Percentiles rank a stretch among this genome's conserved stretches.
These are phyloP conservation scores for Xylariaceae sp. DNA, from an alignment of 2,329 filamentous ascomycete genomes.

Conservation along the genomic window DNA sequence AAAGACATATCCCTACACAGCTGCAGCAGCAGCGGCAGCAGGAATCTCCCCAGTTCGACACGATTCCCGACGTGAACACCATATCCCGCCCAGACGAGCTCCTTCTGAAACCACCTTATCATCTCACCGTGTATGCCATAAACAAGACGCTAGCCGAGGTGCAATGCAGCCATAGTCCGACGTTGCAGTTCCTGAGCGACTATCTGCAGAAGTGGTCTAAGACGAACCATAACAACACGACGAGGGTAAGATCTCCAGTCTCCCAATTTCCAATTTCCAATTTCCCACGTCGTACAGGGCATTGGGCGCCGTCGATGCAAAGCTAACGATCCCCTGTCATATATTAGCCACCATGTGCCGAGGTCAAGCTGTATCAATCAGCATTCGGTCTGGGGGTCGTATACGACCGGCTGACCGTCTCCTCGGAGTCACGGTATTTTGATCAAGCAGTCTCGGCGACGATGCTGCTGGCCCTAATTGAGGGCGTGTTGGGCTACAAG, in stretches of 20 bases:
- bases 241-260: constrained; percentile 20
- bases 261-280: background rate
- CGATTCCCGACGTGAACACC: constrained; percentile 50
- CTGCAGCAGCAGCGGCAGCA: background rate
- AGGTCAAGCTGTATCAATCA: constrained; percentile 52
- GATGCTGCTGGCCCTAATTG: constrained; percentile 54
- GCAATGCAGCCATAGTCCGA: constrained; percentile 55
- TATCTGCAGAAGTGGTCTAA: constrained; percentile 58
- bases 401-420: constrained; percentile 52
- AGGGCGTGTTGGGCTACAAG: constrained; percentile 55
- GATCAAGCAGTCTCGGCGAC: constrained; percentile 49
- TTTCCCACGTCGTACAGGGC: too few species aligned
- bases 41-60: constrained; percentile 32
- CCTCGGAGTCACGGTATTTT: constrained; percentile 44
- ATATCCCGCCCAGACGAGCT: constrained; percentile 57
- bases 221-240: constrained; percentile 48
- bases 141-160: constrained; percentile 47
- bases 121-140: constrained; percentile 49
- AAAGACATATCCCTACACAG: background rate
- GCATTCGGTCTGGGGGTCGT: constrained; percentile 53
- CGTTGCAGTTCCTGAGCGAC: constrained; percentile 51
- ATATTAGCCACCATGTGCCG: constrained; percentile 50
- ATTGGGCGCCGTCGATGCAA: background rate
- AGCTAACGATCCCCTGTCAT: background rate
- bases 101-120: constrained; percentile 55